phyloP scores from a whole-genome alignment of 352 stramenopile species.

The Globisporangium emineosum region DNA sequence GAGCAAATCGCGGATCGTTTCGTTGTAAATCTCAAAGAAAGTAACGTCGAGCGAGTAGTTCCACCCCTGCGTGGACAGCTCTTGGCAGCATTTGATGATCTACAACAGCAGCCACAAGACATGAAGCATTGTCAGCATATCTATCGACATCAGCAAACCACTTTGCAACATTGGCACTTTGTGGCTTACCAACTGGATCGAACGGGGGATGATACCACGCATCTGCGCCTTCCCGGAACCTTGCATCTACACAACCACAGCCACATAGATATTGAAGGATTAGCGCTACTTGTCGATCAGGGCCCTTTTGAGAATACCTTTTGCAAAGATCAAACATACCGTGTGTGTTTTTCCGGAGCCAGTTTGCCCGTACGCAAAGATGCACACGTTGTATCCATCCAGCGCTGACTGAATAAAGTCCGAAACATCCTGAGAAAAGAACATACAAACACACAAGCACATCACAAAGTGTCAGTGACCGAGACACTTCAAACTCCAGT shows the following conservation, averaged over 20 bases:
- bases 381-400: constrained; percentile 98
- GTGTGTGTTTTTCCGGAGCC: constrained; percentile 98
- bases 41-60: constrained; percentile 95
- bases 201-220: constrained; percentile 97
- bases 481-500: neutral
- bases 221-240: constrained; percentile 94
- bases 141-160: neutral
- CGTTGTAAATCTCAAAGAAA: constrained; percentile 99
- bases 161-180: neutral
- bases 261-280: neutral
- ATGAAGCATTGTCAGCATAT: constrained; percentile 1
- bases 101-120: constrained; percentile 9
- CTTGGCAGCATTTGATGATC: constrained; percentile 77
- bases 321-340: constrained; percentile 14
- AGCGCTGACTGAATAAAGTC: constrained; percentile 92
- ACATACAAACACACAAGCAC: neutral
- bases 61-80: constrained; percentile 88
- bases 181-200: constrained; percentile 82
- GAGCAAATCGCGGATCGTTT: constrained; percentile 98
- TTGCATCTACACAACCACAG: constrained; percentile 86
- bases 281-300: neutral
- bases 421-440: constrained; percentile 56
- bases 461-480: neutral
- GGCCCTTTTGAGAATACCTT: neutral
- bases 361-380: constrained; percentile 99